Evolutionary conservation across 305 asterid species (phyloP).

Genomic region (Striga hermonthica): DNA sequence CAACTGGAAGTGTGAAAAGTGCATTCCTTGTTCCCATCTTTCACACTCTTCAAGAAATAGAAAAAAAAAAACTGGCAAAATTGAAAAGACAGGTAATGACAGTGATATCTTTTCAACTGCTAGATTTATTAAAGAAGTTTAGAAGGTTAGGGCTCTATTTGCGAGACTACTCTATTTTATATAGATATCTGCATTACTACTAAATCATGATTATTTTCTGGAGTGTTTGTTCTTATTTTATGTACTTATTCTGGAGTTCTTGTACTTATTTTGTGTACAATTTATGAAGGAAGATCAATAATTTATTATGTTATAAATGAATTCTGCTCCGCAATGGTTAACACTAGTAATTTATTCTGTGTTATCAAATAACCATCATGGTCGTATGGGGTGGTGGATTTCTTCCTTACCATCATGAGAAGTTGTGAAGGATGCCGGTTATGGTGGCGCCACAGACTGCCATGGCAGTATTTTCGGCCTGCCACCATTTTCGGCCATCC

Average conservation of each 20-base stretch:
- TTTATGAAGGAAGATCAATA: neutral
- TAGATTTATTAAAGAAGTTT: neutral
- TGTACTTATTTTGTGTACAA: neutral
- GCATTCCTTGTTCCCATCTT: constrained; percentile 16
- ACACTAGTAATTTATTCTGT: neutral
- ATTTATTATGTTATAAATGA: neutral
- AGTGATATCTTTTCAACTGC: neutral
- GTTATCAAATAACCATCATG: no score
- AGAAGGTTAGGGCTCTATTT: constrained; percentile 1
- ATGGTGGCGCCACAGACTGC: no score
- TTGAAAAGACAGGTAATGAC: neutral
- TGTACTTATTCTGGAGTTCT: neutral
- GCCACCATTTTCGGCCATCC: no score
- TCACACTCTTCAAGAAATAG: constrained; percentile 18
- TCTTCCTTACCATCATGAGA: no score
- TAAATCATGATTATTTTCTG: constrained; percentile 8
- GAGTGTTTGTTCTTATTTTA: neutral
- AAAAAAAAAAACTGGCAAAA: constrained; percentile 19
- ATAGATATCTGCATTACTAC: constrained; percentile 1
- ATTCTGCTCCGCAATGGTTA: constrained; percentile 6
- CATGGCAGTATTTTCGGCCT: no score
- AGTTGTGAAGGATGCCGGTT: no score
- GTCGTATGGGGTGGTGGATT: no score
- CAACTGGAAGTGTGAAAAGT: neutral
- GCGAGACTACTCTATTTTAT: constrained; percentile 2